Conservation (phyloP, 108 stramenopile species). For the Asterionellopsis glacialis region DNA sequence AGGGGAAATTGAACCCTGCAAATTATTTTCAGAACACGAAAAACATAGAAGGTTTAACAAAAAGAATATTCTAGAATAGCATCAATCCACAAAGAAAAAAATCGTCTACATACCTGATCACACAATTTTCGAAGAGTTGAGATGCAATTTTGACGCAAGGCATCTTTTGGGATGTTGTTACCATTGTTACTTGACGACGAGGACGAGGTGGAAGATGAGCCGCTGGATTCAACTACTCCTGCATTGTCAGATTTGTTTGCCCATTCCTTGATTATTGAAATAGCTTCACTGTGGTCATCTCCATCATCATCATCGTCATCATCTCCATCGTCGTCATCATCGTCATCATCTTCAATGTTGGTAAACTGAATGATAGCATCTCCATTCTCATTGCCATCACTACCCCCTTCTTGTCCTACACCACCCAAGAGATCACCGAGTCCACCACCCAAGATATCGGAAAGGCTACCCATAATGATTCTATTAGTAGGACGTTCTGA, state of each 20-base stretch:
- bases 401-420: slow-evolving; percentile 13
- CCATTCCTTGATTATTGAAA: slow-evolving; percentile 15
- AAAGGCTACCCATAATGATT: slow-evolving; percentile 29
- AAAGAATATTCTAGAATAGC: too few relatives aligned
- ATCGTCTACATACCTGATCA: slow-evolving; percentile 13
- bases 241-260: background rate
- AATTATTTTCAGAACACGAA: too few relatives aligned
- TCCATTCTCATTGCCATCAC: slow-evolving; percentile 28
- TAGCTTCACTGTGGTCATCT: slow-evolving; percentile 20
- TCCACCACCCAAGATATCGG: slow-evolving; percentile 40
- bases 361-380: slow-evolving; percentile 34
- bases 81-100: too few relatives aligned
- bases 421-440: slow-evolving; percentile 29
- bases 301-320: slow-evolving; percentile 31
- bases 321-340: slow-evolving; percentile 15
- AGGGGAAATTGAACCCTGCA: slow-evolving; percentile 49
- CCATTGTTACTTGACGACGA: background rate
- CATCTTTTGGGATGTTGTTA: slow-evolving; percentile 3
- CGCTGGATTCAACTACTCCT: background rate
- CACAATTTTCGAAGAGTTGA: slow-evolving; percentile 58
- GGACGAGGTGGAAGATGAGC: background rate
- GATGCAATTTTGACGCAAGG: slow-evolving; percentile 58
- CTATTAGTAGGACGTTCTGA: slow-evolving; percentile 12
- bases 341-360: slow-evolving; percentile 21
- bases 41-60: too few relatives aligned